phyloP scores from a whole-genome alignment of 129 eudicot genomes.

The carrot (Daucus carota) region DNA sequence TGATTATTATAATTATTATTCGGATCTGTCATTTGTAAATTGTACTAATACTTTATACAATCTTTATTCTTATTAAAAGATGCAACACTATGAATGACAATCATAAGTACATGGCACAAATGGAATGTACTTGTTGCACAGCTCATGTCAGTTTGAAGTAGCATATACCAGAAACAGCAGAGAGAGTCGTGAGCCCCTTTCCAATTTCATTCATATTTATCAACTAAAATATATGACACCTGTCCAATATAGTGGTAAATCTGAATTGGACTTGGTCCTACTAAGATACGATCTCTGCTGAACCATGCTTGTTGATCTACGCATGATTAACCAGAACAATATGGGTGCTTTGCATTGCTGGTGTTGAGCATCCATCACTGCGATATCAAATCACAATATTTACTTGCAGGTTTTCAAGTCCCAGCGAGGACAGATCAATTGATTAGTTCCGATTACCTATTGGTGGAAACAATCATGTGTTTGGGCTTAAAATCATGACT shows the following conservation, averaged over 20 bases:
- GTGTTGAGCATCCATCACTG: neutral
- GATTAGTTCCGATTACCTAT: too few relatives aligned
- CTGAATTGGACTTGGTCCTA: neutral
- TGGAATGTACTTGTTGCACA: slow-evolving; percentile 22
- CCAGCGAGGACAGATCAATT: too few relatives aligned
- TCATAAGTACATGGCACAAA: slow-evolving; percentile 21
- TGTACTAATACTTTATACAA: neutral
- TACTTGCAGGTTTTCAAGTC: too few relatives aligned
- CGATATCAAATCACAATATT: too few relatives aligned
- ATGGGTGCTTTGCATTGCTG: neutral
- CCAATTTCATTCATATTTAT: neutral
- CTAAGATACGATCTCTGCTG: slow-evolving; percentile 12
- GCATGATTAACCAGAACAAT: neutral
- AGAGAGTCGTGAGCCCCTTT: neutral
- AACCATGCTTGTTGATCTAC: neutral
- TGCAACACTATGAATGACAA: slow-evolving; percentile 9
- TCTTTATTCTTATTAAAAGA: neutral
- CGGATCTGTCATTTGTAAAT: slow-evolving; percentile 11
- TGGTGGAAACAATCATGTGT: too few relatives aligned
- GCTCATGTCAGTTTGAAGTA: slow-evolving; percentile 1
- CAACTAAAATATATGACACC: slow-evolving; percentile 9
- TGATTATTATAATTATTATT: neutral
- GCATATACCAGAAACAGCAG: slow-evolving; percentile 1
- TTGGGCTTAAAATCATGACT: too few relatives aligned
- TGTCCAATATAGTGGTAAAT: slow-evolving; percentile 2